Evolutionary conservation across 305 asterid genomes (phyloP), one percentile per base, ranked within the genome.

Genomic region (Salvia sclarea): DNA sequence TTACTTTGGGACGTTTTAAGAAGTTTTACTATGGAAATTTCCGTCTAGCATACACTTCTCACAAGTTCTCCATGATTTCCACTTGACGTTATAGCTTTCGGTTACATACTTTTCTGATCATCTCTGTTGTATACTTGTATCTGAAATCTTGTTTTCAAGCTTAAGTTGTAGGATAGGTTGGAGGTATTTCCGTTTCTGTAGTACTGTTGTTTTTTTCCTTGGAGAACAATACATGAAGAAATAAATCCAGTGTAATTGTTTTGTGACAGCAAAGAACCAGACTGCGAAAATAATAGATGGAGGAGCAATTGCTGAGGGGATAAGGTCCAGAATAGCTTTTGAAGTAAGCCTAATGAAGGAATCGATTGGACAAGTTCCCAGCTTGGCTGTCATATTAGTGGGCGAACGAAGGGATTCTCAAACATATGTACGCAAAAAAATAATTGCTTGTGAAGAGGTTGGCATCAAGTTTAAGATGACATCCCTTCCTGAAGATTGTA

Each of bases 351-450:
- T 59, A 64, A 89, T 94, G 96, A 86, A 86, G 79, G 76, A 73
- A 45, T 81, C 77, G 40, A 78, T 62, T 10, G 95, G 92, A 41
- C 71, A 75, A 55, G 94, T 88, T 72, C 98, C 98, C 69, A 84
- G 96, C 31, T 79, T 94, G 79, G 97, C 89, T 75, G 99, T 87
- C 59, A 76, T 91, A 66, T 71, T 94, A 78, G 96, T 89, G 58
- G 99, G 99, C 56, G 79, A 85, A 67, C 83, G 96, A 69, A 82
- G 81, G 72, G 97, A 91, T 60, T 88, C 99, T 25, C 81, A 70
- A 71, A 80, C 80, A 61, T 94, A 91, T 75, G 95, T 89, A 20
- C 90, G 85, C 67, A 91, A 89, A 66, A 89, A 91, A 77, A 81
- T 50, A 48, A 80, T 74, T 55, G 96, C 96, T 40, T 75, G 96